Conservation (phyloP, 768 basidiomycete species). For the Tricholoma hemisulphureum region DNA sequence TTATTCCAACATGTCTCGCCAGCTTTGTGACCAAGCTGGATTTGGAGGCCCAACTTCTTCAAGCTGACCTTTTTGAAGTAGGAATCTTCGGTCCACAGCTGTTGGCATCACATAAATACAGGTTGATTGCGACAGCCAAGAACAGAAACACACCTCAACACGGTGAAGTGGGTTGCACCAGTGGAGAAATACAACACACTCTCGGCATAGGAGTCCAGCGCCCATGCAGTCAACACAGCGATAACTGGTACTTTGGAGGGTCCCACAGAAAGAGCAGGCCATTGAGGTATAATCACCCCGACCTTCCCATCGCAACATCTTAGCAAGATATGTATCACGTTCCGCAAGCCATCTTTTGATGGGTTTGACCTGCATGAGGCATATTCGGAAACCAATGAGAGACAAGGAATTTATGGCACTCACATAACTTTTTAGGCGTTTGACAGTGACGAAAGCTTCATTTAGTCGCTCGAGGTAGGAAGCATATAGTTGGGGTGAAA, state of each 20-base stretch:
- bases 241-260: background rate
- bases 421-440: background rate
- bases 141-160: slow-evolving; percentile 3
- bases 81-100: background rate
- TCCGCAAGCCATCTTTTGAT: slow-evolving; percentile 2
- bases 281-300: background rate
- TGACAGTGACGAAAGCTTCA: background rate
- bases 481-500: background rate
- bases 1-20: slow-evolving; percentile 18
- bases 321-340: slow-evolving; percentile 1
- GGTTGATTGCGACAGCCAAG: background rate
- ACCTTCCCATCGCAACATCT: slow-evolving; percentile 5
- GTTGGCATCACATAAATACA: background rate
- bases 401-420: background rate
- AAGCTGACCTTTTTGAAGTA: slow-evolving; percentile 1
- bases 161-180: background rate
- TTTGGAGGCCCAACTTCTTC: slow-evolving; percentile 1
- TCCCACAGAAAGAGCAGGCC: slow-evolving; percentile 1
- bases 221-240: slow-evolving; percentile 1
- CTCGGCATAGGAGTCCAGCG: slow-evolving; percentile 3
- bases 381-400: background rate
- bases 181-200: background rate
- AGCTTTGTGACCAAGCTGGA: slow-evolving; percentile 11
- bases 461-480: background rate
- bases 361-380: background rate